These are phyloP conservation scores for Madurella mycetomatis DNA, from an alignment of 2,329 filamentous ascomycete species.

Conservation along the genomic window DNA sequence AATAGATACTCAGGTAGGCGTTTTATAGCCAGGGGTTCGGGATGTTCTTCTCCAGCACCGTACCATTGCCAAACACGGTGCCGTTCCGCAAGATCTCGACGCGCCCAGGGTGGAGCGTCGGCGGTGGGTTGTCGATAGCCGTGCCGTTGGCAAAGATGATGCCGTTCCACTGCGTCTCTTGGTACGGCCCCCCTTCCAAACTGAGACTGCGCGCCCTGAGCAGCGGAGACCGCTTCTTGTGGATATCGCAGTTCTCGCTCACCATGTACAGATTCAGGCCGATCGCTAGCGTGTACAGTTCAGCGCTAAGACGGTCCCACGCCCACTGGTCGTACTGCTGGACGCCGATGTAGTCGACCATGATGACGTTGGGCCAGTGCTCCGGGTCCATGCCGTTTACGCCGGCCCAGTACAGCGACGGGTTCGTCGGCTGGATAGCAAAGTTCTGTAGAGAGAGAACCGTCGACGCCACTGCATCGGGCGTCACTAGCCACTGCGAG, in stretches of 20 bases:
- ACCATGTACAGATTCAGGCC: conserved; percentile 32
- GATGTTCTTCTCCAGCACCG: conserved; percentile 26
- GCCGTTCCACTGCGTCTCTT: conserved; percentile 26
- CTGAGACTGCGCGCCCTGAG: conserved; percentile 6
- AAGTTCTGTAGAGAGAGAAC: conserved; percentile 26
- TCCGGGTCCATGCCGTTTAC: conserved; percentile 22
- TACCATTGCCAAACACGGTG: conserved; percentile 26
- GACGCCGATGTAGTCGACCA: conserved; percentile 32
- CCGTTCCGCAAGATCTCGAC: conserved; percentile 14
- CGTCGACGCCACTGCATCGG: conserved; percentile 27
- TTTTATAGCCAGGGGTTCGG: conserved; percentile 23
- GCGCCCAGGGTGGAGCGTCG: conserved; percentile 13
- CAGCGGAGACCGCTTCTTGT: conserved; percentile 25
- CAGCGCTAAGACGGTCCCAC: conserved; percentile 31
- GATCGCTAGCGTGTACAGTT: conserved; percentile 31
- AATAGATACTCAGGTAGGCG: neutral
- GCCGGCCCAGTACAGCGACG: conserved; percentile 34
- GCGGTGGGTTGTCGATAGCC: conserved; percentile 23
- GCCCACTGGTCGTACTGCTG: conserved; percentile 24
- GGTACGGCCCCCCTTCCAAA: neutral
- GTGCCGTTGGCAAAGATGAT: conserved; percentile 33
- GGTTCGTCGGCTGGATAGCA: conserved; percentile 32
- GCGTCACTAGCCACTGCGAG: conserved; percentile 32
- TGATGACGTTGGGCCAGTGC: conserved; percentile 30
- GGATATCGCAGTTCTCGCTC: conserved; percentile 33